Base-by-base conservation (phyloP, 768 basidiomycete species). In the Suillus subluteus region DNA sequence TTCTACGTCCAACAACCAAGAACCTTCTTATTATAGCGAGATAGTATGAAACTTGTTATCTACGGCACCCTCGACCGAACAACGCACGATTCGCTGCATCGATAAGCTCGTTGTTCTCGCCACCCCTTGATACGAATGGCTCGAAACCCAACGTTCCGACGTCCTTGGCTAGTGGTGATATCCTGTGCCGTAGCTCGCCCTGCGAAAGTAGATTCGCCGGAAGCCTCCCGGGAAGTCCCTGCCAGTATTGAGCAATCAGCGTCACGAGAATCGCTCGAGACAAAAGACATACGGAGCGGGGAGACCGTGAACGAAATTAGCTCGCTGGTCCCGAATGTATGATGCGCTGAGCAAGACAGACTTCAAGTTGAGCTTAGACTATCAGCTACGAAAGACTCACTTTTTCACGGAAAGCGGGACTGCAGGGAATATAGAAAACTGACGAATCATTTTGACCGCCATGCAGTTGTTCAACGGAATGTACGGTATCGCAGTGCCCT, bases 401-500 rank as follows among this genome's bases (percentile, higher is more conserved):
- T 86, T 87, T 67, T 82, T 74, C 35, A 82, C 9, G 0, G 85
- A 87, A 30, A 87, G 71, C 1, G 86, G 85, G 0, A 81, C 83
- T 13, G 86, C 83, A 11, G 86, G n/a, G 86, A 46, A 86, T 87
- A 62, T 87, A 87, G 58, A 88, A 62, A 9, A 87, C 86, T 0
- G 86, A 86, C 0, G 86, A 87, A 70, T 87, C 86, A 13, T 76
- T 73, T 16, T 67, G 71, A 1, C 88, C 87, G 18, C 69, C 63
- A 70, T 88, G 86, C 32, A 79, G 75, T 4, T 68, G 65, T 70
- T 88, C 87, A 9, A 88, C 88, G 4, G 86, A 82, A 71, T 88
- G 87, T 13, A 87, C 80, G 12, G 79, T 75, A 68, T 88, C 87
- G 54, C 85, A 86, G 65, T 85, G 84, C 84, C 84, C 83, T 86